phyloP scores from a whole-genome alignment of 2,329 filamentous ascomycete genomes.

The Ophiostoma tasmaniense region DNA sequence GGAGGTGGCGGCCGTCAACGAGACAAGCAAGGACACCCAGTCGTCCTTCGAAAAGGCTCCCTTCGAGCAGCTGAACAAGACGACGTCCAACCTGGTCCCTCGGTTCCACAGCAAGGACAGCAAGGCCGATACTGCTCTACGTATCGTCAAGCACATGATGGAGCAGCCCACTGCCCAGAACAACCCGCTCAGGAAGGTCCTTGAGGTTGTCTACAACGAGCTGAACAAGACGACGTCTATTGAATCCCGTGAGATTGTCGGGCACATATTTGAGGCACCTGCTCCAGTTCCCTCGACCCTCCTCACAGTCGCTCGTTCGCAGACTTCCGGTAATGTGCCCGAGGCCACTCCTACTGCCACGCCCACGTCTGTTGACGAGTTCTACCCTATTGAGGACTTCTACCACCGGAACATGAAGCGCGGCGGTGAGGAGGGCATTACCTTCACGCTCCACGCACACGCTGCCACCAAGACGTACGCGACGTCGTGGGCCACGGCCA shows the following conservation, averaged over 20 bases:
- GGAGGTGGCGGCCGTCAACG: neutral
- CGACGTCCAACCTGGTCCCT: neutral
- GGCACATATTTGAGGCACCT: neutral
- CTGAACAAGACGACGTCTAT: neutral
- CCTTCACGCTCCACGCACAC: neutral
- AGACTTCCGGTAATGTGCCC: neutral
- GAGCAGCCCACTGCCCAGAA: neutral
- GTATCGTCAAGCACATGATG: neutral
- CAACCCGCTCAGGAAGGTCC: neutral
- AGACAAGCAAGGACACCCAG: neutral
- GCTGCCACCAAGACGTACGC: neutral
- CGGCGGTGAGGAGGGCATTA: neutral
- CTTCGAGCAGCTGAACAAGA: neutral
- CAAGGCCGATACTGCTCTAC: neutral
- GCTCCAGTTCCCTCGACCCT: neutral
- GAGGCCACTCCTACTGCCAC: neutral
- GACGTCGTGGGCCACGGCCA: neutral
- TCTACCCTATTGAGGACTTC: neutral
- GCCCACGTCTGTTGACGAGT: neutral
- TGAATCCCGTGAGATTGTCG: neutral
- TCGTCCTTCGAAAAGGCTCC: neutral
- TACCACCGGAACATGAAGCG: constrained; percentile 1
- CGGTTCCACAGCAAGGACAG: neutral
- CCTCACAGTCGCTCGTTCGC: neutral
- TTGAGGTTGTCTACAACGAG: neutral